Evolutionary conservation across 345 rosid species (phyloP).

Genomic region (Lumnitzera littorea): DNA sequence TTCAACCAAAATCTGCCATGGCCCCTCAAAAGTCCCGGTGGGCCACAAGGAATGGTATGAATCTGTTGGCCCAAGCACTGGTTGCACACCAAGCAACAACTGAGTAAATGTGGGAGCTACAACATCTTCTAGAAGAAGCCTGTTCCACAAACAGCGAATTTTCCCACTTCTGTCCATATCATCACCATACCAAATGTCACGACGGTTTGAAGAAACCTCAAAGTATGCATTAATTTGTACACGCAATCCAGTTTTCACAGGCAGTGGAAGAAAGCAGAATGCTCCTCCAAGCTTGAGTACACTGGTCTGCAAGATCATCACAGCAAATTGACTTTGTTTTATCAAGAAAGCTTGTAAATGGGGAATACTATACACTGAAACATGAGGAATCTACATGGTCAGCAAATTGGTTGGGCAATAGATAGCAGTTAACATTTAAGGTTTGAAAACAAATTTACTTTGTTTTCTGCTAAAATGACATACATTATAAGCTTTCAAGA

Average conservation of each 20-base stretch:
- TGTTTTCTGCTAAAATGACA: not conserved
- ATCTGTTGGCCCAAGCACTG: constrained; percentile 48
- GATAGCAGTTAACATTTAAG: not conserved
- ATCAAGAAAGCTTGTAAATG: constrained; percentile 10
- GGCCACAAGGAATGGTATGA: constrained; percentile 81
- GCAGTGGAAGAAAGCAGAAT: constrained; percentile 92
- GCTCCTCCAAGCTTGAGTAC: constrained; percentile 74
- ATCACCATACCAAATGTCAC: constrained; percentile 97
- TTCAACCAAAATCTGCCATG: constrained; percentile 87
- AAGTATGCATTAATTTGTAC: constrained; percentile 92
- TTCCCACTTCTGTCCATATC: constrained; percentile 98
- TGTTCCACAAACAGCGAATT: constrained; percentile 90
- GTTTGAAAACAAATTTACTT: not conserved
- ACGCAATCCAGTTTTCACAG: constrained; percentile 80
- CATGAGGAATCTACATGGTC: not conserved
- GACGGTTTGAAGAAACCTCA: constrained; percentile 95
- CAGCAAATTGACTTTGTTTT: constrained; percentile 5
- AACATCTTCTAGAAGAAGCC: constrained; percentile 88
- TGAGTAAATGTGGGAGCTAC: constrained; percentile 61
- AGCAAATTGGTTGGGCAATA: constrained; percentile 3
- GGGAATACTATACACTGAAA: constrained; percentile 11
- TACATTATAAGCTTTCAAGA: too few species aligned
- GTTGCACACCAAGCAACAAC: constrained; percentile 64
- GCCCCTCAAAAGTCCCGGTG: constrained; percentile 81
- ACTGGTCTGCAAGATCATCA: constrained; percentile 43